Evolutionary conservation across 495 filamentous ascomycete species (phyloP).

Genomic region (Xylaria venustula): DNA sequence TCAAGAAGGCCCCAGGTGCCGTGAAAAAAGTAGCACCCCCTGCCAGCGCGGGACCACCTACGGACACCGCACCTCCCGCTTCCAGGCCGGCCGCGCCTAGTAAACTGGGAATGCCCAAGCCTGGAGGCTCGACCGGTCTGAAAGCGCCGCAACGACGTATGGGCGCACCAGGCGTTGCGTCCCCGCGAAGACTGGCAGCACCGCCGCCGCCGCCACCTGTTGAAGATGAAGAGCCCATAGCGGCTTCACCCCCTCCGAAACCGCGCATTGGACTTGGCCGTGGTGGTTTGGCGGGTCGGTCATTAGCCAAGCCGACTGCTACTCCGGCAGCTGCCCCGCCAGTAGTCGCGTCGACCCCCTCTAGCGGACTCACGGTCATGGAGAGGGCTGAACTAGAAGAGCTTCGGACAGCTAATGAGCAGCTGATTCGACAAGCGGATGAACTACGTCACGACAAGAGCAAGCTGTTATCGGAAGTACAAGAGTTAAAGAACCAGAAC

Average conservation of each 20-base stretch:
- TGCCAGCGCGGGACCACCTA: conserved; percentile 41
- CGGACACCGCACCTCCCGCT: conserved; percentile 47
- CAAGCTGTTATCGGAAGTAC: conserved; percentile 72
- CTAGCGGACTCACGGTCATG: conserved; percentile 62
- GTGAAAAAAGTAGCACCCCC: conserved; percentile 48
- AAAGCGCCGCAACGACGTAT: conserved; percentile 69
- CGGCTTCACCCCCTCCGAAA: conserved; percentile 56
- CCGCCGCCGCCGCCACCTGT: conserved; percentile 45
- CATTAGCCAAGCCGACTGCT: conserved; percentile 72
- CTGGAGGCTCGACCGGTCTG: conserved; percentile 62
- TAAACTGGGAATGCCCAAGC: conserved; percentile 64
- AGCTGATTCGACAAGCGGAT: conserved; percentile 65
- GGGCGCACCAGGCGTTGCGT: conserved; percentile 54
- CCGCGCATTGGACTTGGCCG: conserved; percentile 69
- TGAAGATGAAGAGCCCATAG: conserved; percentile 60
- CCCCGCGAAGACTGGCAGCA: conserved; percentile 64
- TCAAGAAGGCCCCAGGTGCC: conserved; percentile 39
- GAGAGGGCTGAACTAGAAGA: conserved; percentile 90
- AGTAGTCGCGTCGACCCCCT: conserved; percentile 48
- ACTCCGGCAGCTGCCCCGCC: conserved; percentile 33
- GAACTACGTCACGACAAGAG: conserved; percentile 74
- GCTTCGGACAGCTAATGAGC: conserved; percentile 78
- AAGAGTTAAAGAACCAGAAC: conserved; percentile 91
- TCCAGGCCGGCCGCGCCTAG: conserved; percentile 37
- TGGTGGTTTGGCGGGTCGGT: conserved; percentile 80